phyloP scores from a whole-genome alignment of 2,329 filamentous ascomycete genomes.

The Elsinoe fawcettii region DNA sequence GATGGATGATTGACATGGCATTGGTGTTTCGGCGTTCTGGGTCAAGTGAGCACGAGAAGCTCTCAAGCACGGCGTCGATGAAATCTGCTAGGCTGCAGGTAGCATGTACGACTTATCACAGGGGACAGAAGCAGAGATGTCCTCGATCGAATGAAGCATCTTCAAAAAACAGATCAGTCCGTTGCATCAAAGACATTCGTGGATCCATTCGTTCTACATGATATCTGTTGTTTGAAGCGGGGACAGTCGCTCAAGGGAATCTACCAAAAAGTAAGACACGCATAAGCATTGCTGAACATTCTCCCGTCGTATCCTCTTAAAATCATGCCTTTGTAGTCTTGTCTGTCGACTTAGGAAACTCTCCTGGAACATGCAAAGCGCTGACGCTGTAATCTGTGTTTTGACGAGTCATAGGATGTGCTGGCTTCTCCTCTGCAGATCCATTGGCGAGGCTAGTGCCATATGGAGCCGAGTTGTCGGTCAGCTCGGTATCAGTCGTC shows the following conservation, averaged over 20 bases:
- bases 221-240: background rate
- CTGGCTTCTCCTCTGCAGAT: background rate
- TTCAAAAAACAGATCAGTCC: background rate
- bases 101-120: background rate
- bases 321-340: conserved; percentile 9
- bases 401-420: background rate
- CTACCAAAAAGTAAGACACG: background rate
- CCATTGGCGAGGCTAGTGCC: background rate
- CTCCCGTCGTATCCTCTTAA: background rate
- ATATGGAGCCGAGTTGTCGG: background rate
- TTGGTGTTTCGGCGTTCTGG: conserved; percentile 2
- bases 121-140: background rate
- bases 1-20: background rate
- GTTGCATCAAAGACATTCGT: background rate
- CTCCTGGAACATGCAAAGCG: conserved; percentile 61
- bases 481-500: conserved; percentile 9
- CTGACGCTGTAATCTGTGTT: conserved; percentile 48
- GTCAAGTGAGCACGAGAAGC: background rate
- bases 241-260: background rate
- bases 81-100: background rate
- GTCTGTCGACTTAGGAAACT: conserved; percentile 35
- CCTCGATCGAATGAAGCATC: background rate
- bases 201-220: background rate
- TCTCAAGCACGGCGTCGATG: conserved; percentile 2
- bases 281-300: background rate